A percentile compares a stretch with the other conserved stretches of the same genome.
Evolutionary conservation across 352 stramenopile species (phyloP).

Genomic region (Aphanomyces astaci): DNA sequence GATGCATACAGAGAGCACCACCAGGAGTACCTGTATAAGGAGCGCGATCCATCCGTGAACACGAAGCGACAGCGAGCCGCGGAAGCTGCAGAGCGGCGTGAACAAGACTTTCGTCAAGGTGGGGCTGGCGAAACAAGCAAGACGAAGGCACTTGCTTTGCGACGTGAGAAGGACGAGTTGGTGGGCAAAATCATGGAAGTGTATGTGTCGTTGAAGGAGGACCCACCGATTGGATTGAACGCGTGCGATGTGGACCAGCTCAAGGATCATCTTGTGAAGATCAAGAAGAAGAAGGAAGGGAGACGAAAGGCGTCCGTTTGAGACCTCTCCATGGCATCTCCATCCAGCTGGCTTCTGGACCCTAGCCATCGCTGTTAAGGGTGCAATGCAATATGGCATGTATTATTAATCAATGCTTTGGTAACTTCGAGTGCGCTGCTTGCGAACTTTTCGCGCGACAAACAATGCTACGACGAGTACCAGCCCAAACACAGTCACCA

Average conservation of each 20-base stretch:
- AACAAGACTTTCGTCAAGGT: constrained; percentile 71
- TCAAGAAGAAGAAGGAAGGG: constrained; percentile 22
- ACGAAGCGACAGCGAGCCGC: constrained; percentile 60
- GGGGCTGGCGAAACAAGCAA: constrained; percentile 54
- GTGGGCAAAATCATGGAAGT: constrained; percentile 71
- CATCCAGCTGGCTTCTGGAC: too few relatives aligned
- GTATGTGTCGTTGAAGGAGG: constrained; percentile 64
- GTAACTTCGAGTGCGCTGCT: neutral
- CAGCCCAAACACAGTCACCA: neutral
- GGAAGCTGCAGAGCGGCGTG: constrained; percentile 53
- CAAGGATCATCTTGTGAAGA: constrained; percentile 58
- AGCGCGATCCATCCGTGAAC: constrained; percentile 40
- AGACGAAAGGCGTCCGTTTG: neutral
- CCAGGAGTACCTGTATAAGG: neutral
- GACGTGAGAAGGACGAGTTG: constrained; percentile 78
- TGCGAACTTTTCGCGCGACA: neutral
- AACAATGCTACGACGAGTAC: neutral
- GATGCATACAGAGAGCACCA: constrained; percentile 17
- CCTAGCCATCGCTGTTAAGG: too few relatives aligned
- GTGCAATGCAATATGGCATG: neutral
- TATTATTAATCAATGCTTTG: neutral
- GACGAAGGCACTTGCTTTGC: constrained; percentile 47
- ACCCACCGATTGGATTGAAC: constrained; percentile 70
- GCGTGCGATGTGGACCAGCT: constrained; percentile 74
- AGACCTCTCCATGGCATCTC: too few relatives aligned